Conservation (phyloP, 192 early-diverging fungal genomes). For the Tieghemiomyces parasiticus region DNA sequence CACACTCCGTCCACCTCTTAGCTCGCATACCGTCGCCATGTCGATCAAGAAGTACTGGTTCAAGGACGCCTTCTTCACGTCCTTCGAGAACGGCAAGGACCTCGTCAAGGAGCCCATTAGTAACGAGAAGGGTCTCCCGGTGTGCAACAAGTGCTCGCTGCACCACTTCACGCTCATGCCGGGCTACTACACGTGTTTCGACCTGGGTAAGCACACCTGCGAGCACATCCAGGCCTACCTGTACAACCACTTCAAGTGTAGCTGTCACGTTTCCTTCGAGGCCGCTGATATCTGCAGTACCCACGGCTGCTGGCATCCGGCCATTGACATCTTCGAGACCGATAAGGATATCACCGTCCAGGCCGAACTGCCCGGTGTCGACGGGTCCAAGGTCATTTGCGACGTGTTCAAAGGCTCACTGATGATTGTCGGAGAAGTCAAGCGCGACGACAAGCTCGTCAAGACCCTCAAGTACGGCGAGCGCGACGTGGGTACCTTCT, state of each 20-base stretch:
- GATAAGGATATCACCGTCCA: conserved; percentile 7
- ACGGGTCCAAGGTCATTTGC: not conserved
- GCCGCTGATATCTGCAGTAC: not conserved
- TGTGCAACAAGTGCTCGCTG: conserved; percentile 6
- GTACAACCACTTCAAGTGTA: conserved; percentile 6
- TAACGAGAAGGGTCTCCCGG: conserved; percentile 7
- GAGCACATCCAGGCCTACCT: conserved; percentile 5
- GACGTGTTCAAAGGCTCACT: conserved; percentile 2
- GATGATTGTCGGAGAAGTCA: conserved; percentile 7
- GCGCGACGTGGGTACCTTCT: not conserved
- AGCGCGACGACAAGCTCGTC: not conserved
- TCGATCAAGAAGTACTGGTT: conserved; percentile 5
- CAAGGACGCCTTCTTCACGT: conserved; percentile 9
- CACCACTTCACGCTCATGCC: conserved; percentile 7
- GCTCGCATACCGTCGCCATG: too few relatives aligned
- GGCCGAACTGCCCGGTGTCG: conserved; percentile 5
- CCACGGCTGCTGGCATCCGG: conserved; percentile 6
- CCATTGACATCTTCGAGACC: conserved; percentile 1
- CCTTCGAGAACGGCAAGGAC: conserved; percentile 2
- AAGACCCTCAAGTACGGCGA: conserved; percentile 5
- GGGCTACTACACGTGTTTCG: not conserved
- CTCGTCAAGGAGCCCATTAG: conserved; percentile 4
- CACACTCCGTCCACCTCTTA: too few relatives aligned
- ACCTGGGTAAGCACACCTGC: conserved; percentile 6
- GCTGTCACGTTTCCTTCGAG: conserved; percentile 2